A percentile compares a stretch with the other conserved stretches of the same genome.
Evolutionary conservation across 2,329 filamentous ascomycete genomes (phyloP).

Genomic region (Aspergillus pseudotamarii): DNA sequence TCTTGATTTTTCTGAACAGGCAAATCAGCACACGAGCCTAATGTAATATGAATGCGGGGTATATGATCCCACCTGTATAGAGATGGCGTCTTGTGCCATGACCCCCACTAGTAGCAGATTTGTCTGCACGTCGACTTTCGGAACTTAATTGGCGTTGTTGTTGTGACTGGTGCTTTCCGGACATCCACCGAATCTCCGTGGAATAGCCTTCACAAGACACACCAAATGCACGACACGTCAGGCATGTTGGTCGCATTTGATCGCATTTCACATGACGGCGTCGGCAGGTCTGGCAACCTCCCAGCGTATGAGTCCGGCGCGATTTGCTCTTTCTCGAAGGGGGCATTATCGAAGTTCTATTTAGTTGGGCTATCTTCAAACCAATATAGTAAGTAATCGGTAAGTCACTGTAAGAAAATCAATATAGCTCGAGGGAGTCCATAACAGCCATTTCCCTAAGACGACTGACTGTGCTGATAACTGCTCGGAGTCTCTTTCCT

Average conservation of each 20-base stretch:
- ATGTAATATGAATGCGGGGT: not conserved
- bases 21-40: not conserved
- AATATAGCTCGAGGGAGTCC: not conserved
- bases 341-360: not conserved
- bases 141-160: not conserved
- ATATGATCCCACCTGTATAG: constrained; percentile 30
- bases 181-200: constrained; percentile 35
- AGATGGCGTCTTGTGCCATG: constrained; percentile 33
- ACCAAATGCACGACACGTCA: constrained; percentile 32
- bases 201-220: constrained; percentile 35
- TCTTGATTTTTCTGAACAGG: constrained; percentile 28
- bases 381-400: not conserved
- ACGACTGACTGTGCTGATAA: not conserved
- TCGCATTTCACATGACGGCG: constrained; percentile 42
- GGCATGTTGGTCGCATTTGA: constrained; percentile 35
- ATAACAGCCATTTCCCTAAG: not conserved
- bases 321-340: constrained; percentile 9
- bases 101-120: constrained; percentile 14
- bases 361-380: not conserved
- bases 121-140: not conserved
- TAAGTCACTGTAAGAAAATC: not conserved
- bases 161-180: constrained; percentile 12
- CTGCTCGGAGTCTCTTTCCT: constrained; percentile 20
- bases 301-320: constrained; percentile 35
- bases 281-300: constrained; percentile 39